These are phyloP conservation scores for Entomortierella parvispora DNA, from an alignment of 192 early-diverging fungal genomes.

Conservation along the genomic window DNA sequence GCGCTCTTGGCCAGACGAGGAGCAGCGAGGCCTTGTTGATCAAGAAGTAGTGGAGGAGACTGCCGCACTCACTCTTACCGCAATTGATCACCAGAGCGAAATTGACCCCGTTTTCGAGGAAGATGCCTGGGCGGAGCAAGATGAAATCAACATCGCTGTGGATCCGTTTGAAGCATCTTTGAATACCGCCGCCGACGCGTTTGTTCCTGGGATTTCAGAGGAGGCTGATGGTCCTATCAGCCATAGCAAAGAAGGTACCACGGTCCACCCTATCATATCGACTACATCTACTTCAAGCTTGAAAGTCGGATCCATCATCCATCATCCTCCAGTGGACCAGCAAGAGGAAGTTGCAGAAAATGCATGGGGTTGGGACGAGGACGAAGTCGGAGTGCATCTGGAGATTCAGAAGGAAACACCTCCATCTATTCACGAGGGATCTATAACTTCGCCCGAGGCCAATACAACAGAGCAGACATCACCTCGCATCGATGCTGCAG, in stretches of 20 bases:
- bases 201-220: background rate
- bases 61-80: background rate
- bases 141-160: background rate
- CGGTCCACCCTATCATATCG: no score
- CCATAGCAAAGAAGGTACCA: no score
- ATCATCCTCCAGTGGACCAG: background rate
- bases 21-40: background rate
- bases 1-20: slow-evolving; percentile 5
- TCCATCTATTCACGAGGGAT: background rate
- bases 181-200: background rate
- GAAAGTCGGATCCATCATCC: slow-evolving; percentile 4
- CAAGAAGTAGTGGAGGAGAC: background rate
- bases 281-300: background rate
- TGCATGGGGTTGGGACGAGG: slow-evolving; percentile 49
- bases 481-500: no score
- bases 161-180: background rate
- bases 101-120: background rate
- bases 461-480: background rate
- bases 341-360: slow-evolving; percentile 9
- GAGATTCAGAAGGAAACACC: slow-evolving; percentile 4
- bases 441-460: background rate
- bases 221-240: no score
- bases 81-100: background rate
- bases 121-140: slow-evolving; percentile 3
- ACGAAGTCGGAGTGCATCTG: slow-evolving; percentile 14